Conservation (phyloP, 2,329 filamentous ascomycete species). For the Phialophora tarda region DNA sequence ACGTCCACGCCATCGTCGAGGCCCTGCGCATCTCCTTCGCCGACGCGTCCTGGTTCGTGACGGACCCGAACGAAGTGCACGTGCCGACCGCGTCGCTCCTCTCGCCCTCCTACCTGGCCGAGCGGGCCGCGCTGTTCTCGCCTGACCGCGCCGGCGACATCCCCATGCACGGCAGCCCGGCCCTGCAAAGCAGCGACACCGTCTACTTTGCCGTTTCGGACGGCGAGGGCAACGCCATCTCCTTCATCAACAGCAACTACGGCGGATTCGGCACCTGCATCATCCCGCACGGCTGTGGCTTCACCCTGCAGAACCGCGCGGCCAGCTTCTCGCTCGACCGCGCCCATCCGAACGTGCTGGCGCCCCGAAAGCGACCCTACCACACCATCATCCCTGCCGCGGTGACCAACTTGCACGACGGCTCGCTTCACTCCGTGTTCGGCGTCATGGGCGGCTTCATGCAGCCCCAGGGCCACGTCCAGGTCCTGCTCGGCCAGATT, state of each 20-base stretch:
- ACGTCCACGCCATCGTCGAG: slow-evolving; percentile 87
- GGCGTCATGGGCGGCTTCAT: slow-evolving; percentile 99
- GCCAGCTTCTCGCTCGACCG: slow-evolving; percentile 75
- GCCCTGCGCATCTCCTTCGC: slow-evolving; percentile 86
- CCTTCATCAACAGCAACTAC: slow-evolving; percentile 97
- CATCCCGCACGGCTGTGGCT: slow-evolving; percentile 83
- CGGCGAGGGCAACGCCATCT: slow-evolving; percentile 81
- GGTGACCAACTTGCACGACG: slow-evolving; percentile 67
- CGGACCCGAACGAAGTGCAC: slow-evolving; percentile 58
- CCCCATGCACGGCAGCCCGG: slow-evolving; percentile 76
- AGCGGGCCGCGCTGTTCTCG: slow-evolving; percentile 68
- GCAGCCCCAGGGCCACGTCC: slow-evolving; percentile 96
- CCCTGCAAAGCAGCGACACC: slow-evolving; percentile 84
- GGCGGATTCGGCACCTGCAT: slow-evolving; percentile 83
- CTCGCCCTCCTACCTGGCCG: slow-evolving; percentile 72
- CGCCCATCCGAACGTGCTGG: slow-evolving; percentile 78
- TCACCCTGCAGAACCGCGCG: slow-evolving; percentile 92
- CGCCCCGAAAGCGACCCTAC: slow-evolving; percentile 85
- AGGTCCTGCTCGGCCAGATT: slow-evolving; percentile 88
- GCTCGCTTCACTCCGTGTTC: slow-evolving; percentile 80
- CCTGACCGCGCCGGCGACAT: slow-evolving; percentile 56
- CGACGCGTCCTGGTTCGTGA: slow-evolving; percentile 87
- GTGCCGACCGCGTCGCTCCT: slow-evolving; percentile 76
- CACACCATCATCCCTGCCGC: slow-evolving; percentile 97
- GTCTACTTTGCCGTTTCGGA: slow-evolving; percentile 93